Evolutionary conservation across 2,329 filamentous ascomycete genomes (phyloP), one percentile per base, ranked within the genome.

Genomic region (Claviceps arundinis): DNA sequence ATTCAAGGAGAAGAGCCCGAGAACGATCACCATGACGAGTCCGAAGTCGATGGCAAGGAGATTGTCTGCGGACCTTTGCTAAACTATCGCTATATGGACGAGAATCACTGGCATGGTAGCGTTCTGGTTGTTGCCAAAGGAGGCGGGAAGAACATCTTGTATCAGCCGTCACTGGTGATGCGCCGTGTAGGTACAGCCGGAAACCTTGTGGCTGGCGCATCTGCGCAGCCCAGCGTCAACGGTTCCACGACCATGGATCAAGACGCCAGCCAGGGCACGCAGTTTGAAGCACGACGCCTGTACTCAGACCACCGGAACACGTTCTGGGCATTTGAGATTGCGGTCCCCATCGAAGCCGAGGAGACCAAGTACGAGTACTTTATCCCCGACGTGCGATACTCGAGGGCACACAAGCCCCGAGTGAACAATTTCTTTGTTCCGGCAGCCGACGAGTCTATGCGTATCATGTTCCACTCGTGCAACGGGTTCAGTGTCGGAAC

Each of bases 381-480:
- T 22, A 78, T 96, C 54, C 78, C 81, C 7, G 78, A 77, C 14
- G 70, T 93, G 62, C 75, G 73, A 47, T 84, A 83, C 62, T 70
- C 74, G 50, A 77, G 77, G 57, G 69, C 73, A 41, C 73, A 73
- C 56, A 79, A 81, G 64, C 73, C 75, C 6, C 72, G 70, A 54
- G 68, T 65, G 72, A 95, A 76, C 70, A 80, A 58, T 48, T 98
- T 98, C 68, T 95, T 85, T 75, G 81, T 97, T 4, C 91, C 93
- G 13, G 88, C 87, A 13, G 74, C 76, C 53, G 80, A 81, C 45
- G 84, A 96, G 68, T 87, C 87, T 4, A 97, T 98, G 91, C 89
- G 95, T 64, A 87, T 96, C 64, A 95, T 97, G 88, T 98, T 96
- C 69, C 87, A 96, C 72, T 95, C 88, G 53, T 96, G 93, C 72